Evolutionary conservation across 2,329 filamentous ascomycete species (phyloP).

Genomic region (Aspergillus fructus): DNA sequence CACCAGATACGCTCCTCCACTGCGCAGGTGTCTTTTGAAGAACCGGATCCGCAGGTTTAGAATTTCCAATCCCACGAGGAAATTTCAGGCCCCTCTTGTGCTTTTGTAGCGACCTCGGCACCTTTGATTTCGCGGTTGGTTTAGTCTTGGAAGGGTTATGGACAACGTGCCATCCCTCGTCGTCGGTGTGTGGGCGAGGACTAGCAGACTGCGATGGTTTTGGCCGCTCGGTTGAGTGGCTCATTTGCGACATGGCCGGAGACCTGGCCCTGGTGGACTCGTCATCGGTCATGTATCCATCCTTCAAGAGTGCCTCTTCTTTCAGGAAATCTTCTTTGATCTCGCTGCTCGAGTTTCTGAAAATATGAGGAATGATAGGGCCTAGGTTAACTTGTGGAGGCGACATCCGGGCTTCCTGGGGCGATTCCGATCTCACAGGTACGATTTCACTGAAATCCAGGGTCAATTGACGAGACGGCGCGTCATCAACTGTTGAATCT

Average conservation of each 20-base stretch:
- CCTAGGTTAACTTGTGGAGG: constrained; percentile 28
- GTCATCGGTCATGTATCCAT: constrained; percentile 28
- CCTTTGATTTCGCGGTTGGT: not conserved
- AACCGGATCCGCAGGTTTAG: constrained; percentile 24
- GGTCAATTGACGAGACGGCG: constrained; percentile 33
- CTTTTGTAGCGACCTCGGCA: constrained; percentile 1
- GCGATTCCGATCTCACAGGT: constrained; percentile 34
- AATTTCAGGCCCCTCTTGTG: constrained; percentile 17
- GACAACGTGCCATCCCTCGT: constrained; percentile 36
- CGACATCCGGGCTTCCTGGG: constrained; percentile 27
- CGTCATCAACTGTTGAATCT: constrained; percentile 41
- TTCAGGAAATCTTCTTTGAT: constrained; percentile 35
- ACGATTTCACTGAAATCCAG: constrained; percentile 32
- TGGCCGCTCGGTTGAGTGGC: constrained; percentile 31
- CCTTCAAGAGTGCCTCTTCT: constrained; percentile 28
- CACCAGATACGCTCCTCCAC: constrained; percentile 29
- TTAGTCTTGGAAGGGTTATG: constrained; percentile 19
- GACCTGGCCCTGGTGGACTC: constrained; percentile 29
- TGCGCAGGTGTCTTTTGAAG: constrained; percentile 26
- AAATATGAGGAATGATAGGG: constrained; percentile 36
- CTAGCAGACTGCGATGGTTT: constrained; percentile 22
- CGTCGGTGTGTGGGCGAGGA: constrained; percentile 22
- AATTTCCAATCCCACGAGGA: constrained; percentile 19
- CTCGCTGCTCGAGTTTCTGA: constrained; percentile 25
- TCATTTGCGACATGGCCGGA: constrained; percentile 31